Evolutionary conservation across 768 basidiomycete species (phyloP).

Genomic region (Leccinum obscurum): DNA sequence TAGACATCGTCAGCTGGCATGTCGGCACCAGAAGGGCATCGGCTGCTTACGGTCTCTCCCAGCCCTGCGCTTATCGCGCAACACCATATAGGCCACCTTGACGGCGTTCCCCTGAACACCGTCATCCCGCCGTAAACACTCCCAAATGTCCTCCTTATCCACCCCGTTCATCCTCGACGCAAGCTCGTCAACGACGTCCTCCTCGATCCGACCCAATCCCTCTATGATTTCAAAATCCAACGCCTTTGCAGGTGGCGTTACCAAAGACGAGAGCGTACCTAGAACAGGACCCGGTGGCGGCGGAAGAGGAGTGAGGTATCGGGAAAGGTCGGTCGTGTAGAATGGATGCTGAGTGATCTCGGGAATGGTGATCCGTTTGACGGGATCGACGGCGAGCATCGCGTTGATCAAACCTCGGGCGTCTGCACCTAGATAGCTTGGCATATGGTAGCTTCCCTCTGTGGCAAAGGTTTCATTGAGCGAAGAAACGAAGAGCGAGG

Average conservation of each 20-base stretch:
- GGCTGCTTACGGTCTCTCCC: constrained; percentile 76
- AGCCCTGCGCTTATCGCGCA: constrained; percentile 83
- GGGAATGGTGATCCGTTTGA: constrained; percentile 90
- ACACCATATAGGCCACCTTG: constrained; percentile 94
- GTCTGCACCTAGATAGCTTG: constrained; percentile 75
- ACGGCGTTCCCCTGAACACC: constrained; percentile 88
- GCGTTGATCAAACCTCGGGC: constrained; percentile 76
- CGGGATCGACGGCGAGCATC: constrained; percentile 94
- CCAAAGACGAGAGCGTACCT: constrained; percentile 69
- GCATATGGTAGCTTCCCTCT: constrained; percentile 89
- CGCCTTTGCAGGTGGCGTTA: constrained; percentile 57
- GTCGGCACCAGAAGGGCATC: neutral
- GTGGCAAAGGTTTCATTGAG: constrained; percentile 2
- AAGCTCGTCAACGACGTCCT: constrained; percentile 85
- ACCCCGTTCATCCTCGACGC: constrained; percentile 70
- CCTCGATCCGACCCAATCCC: constrained; percentile 89
- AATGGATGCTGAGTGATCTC: constrained; percentile 92
- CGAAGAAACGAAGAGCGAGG: neutral
- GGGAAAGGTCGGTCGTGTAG: constrained; percentile 81
- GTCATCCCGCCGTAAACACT: constrained; percentile 78
- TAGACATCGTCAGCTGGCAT: constrained; percentile 32
- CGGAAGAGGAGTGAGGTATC: constrained; percentile 84
- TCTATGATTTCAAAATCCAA: constrained; percentile 86
- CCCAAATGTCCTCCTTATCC: constrained; percentile 84
- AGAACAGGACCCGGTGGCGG: constrained; percentile 76